Evolutionary conservation across 1,284 basidiomycete species (phyloP), one percentile per base, ranked within the genome.

Genomic region (Leccinum solheimii): DNA sequence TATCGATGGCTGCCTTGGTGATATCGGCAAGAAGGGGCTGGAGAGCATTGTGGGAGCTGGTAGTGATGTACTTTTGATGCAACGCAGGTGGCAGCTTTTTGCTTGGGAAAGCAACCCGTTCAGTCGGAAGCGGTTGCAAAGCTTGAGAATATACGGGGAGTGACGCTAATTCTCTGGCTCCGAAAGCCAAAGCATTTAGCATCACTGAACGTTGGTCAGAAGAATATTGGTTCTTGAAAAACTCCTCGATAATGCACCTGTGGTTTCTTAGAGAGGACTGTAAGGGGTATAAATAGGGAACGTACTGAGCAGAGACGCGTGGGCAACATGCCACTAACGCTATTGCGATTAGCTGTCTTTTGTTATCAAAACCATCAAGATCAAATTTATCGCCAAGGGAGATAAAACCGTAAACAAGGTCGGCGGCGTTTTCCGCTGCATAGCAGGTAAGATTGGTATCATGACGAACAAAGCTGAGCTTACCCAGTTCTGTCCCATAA

Each of bases 181-280:
- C 93, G 55, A 94, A 76, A 0, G 92, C 94, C 1, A 99, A 78
- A 0, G 94, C 90, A 58, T 91, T 94, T 34, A 98, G 82, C 71
- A 97, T 94, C 5, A 86, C 84, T 63, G 86, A 89, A 11, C 95
- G 87, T 70, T 98, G 95, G 23, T 87, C 84, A 5, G 86, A 85
- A 0, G 95, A 95, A 75, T 97, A 98, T 67, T 96, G 92, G 56
- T 91, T 90, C 63, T 89, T 88, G 78, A 98, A 98, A 75, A 95
- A 94, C 70, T 97, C 93, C 72, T 98, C 94, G 52, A 91, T 87
- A n/a, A 97, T 79, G 54, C 85, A 83, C 3, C 94, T 96, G 70
- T 57, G 21, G 14, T 49, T 27, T 64, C 55, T 58, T 48, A 65
- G 57, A 56, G n/a, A 58, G 14, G 8, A 55, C 3, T 2, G 3